Evolutionary conservation across 83 land plant species (phyloP).

Genomic region (Larix sibirica): DNA sequence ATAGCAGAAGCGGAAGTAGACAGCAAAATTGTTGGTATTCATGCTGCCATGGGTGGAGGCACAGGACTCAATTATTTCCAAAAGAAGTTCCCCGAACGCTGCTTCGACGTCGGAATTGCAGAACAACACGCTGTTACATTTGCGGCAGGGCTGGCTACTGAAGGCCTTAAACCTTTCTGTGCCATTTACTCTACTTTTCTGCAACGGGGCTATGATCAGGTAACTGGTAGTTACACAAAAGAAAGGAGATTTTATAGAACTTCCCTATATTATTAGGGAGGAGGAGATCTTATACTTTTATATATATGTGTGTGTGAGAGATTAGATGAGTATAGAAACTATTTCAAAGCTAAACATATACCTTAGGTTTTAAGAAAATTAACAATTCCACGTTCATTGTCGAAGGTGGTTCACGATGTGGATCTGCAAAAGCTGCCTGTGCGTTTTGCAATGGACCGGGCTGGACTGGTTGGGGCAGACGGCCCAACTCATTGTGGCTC

Average conservation of each 20-base stretch:
- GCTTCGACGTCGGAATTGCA: slow-evolving; percentile 53
- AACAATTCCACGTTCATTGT: not conserved
- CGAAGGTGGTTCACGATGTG: slow-evolving; percentile 74
- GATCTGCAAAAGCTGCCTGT: slow-evolving; percentile 78
- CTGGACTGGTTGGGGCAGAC: slow-evolving; percentile 60
- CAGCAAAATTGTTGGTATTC: slow-evolving; percentile 32
- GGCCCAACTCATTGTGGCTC: slow-evolving; percentile 65
- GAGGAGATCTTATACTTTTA: not conserved
- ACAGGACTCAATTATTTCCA: slow-evolving; percentile 43
- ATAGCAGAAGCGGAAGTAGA: slow-evolving; percentile 35
- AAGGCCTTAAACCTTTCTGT: slow-evolving; percentile 73
- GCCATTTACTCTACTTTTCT: slow-evolving; percentile 68
- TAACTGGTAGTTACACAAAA: not conserved
- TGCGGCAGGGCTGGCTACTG: slow-evolving; percentile 51
- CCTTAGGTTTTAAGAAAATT: not conserved
- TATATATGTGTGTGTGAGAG: not conserved
- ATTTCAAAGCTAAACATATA: not conserved
- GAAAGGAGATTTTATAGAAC: not conserved
- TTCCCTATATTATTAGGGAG: not conserved
- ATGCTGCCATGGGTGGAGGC: slow-evolving; percentile 54
- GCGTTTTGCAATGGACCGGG: slow-evolving; percentile 54
- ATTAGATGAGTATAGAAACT: not conserved
- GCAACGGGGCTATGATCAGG: slow-evolving; percentile 75
- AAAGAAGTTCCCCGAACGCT: slow-evolving; percentile 31
- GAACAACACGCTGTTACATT: slow-evolving; percentile 69